These are phyloP conservation scores for Porodaedalea pini DNA, from an alignment of 1,284 basidiomycete genomes.

Conservation along the genomic window DNA sequence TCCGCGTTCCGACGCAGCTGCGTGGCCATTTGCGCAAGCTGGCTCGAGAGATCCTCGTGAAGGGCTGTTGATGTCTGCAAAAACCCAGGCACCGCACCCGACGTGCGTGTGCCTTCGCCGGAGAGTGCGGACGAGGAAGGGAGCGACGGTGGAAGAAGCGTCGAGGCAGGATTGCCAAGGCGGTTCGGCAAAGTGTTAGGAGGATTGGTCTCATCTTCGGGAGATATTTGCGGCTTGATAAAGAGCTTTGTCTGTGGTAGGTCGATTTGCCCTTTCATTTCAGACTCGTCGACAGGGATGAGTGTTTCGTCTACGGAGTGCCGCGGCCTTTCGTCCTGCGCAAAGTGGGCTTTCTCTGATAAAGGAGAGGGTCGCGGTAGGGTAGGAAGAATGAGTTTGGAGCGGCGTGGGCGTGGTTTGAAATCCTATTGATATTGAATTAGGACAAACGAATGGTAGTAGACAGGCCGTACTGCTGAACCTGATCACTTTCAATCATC, in stretches of 20 bases:
- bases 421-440: conserved; percentile 30
- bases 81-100: conserved; percentile 41
- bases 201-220: conserved; percentile 1
- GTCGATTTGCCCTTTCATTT: conserved; percentile 3
- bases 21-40: conserved; percentile 73
- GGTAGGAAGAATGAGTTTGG: conserved; percentile 33
- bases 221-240: neutral
- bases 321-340: neutral
- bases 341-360: neutral
- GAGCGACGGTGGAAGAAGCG: conserved; percentile 26
- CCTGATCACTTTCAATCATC: conserved; percentile 49
- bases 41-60: conserved; percentile 69
- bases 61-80: conserved; percentile 56
- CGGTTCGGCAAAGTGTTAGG: neutral
- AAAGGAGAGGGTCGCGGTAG: conserved; percentile 26
- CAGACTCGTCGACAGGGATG: conserved; percentile 13
- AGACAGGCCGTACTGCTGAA: conserved; percentile 24
- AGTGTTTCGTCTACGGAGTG: neutral
- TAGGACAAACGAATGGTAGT: neutral
- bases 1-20: conserved; percentile 73
- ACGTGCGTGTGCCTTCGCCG: conserved; percentile 27
- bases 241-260: conserved; percentile 20
- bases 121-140: conserved; percentile 26
- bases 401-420: conserved; percentile 37
- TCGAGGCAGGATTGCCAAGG: conserved; percentile 17